Evolutionary conservation across 768 basidiomycete species (phyloP).

Genomic region (Termitomyces heimii): DNA sequence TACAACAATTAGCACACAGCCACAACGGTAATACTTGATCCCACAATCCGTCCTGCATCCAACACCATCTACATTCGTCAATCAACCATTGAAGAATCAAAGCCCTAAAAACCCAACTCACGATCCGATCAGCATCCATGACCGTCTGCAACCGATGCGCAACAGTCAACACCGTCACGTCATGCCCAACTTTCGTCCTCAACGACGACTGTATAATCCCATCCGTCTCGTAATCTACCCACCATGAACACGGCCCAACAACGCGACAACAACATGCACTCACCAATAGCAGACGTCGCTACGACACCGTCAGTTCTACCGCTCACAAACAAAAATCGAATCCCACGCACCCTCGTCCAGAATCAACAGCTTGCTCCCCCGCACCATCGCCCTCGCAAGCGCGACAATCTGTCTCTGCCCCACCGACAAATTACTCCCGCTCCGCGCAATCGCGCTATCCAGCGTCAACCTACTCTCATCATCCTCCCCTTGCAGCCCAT

Average conservation of each 20-base stretch:
- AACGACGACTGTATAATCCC: slow-evolving; percentile 63
- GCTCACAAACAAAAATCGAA: slow-evolving; percentile 22
- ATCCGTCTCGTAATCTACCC: slow-evolving; percentile 52
- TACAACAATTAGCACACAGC: slow-evolving; percentile 1
- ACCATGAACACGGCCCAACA: too few species aligned
- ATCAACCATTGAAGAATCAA: not conserved
- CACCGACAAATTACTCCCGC: slow-evolving; percentile 68
- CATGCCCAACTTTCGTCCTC: slow-evolving; percentile 51
- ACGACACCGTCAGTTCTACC: slow-evolving; percentile 24
- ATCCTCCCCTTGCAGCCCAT: slow-evolving; percentile 31
- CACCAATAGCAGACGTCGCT: slow-evolving; percentile 46
- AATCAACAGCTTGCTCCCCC: slow-evolving; percentile 52
- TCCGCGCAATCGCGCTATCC: slow-evolving; percentile 37
- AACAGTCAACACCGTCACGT: slow-evolving; percentile 57
- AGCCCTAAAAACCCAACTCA: slow-evolving; percentile 17
- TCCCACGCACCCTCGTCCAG: slow-evolving; percentile 49
- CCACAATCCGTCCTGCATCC: slow-evolving; percentile 43
- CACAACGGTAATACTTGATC: slow-evolving; percentile 5
- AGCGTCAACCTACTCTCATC: slow-evolving; percentile 41
- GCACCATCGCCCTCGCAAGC: slow-evolving; percentile 55
- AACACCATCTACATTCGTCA: slow-evolving; percentile 35
- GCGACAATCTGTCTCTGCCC: slow-evolving; percentile 73
- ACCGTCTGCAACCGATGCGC: slow-evolving; percentile 67
- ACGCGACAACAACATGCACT: too few species aligned
- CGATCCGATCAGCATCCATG: slow-evolving; percentile 55